Base-by-base conservation (phyloP, 306 rosid species). In the Quercus suber region DNA sequence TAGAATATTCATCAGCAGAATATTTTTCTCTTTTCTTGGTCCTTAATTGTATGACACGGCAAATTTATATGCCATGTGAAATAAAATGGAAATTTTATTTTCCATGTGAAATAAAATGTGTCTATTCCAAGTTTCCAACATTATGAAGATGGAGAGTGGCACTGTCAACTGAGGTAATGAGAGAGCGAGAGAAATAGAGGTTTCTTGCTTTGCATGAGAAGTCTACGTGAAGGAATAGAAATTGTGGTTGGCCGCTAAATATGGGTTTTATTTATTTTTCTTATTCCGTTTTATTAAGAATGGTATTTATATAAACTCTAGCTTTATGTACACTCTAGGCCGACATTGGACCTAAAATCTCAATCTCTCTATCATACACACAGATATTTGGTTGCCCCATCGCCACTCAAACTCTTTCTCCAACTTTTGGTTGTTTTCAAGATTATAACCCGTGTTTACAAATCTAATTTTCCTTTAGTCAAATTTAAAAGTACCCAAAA, bases 321-420 rank as follows among this genome's bases (percentile, higher is more conserved):
- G 19, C 96, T 91, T 91, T 84, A 81, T 71, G 72, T 60, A 82
- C 96, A 91, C 93, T 91, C 93, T 78, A 91, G 70, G 86, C 83
- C 83, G 97, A 91, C 97, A 88, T 82, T 67, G 74, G 84, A 91
- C 87, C 94, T 89, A 87, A 86, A 88, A 61, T 63, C 80, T 76
- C 3, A 52, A 60, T 75, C 64, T 23, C 79, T 81, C 57, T 68
- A 45, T 67, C 61, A 77, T 83, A 56, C 74, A 14, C 83, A 80
- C 82, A 81, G 79, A 69, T 77, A 79, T 75, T 82, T 74, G 90
- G 76, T 89, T 92, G 91, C 92, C 87, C 88, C 86, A 82, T 78
- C 78, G 82, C 89, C 92, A 89, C 97, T 92, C 91, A 78, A 85
- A 84, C 71, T 80, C 55, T 58, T 57, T 61, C 76, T 56, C 76